These are phyloP conservation scores for Escovopsis sp. DNA, from an alignment of 2,329 filamentous ascomycete genomes.

Conservation along the genomic window DNA sequence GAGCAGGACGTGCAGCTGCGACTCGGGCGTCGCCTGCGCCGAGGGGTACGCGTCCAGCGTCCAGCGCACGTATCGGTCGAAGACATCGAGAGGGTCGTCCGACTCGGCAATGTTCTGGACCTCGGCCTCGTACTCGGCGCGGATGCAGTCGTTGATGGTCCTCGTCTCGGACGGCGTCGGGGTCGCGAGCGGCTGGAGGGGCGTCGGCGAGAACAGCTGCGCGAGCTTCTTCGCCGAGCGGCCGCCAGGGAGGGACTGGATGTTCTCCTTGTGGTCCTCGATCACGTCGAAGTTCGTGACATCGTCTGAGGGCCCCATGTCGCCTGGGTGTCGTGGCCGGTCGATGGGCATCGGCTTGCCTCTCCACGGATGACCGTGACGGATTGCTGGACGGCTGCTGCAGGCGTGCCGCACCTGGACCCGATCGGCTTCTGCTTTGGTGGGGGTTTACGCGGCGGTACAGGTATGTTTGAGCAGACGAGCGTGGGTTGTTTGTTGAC, in stretches of 20 bases:
- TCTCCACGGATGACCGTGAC: background rate
- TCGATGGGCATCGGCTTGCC: slow-evolving; percentile 1
- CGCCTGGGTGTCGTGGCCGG: slow-evolving; percentile 13
- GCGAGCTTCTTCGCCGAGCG: slow-evolving; percentile 82
- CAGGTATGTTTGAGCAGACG: too few relatives aligned
- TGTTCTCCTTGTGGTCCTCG: slow-evolving; percentile 95
- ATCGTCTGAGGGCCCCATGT: slow-evolving; percentile 36
- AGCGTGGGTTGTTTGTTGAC: too few relatives aligned
- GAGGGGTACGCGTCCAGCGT: slow-evolving; percentile 90
- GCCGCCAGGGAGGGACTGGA: slow-evolving; percentile 77
- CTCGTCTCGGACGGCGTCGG: slow-evolving; percentile 56
- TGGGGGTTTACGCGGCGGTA: too few relatives aligned
- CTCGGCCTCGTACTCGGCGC: slow-evolving; percentile 77
- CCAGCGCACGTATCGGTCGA: slow-evolving; percentile 95
- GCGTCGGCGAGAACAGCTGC: slow-evolving; percentile 59
- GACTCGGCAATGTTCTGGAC: slow-evolving; percentile 65
- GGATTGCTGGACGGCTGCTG: too few relatives aligned
- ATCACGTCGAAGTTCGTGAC: slow-evolving; percentile 77
- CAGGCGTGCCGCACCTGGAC: too few relatives aligned
- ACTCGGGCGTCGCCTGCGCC: slow-evolving; percentile 78
- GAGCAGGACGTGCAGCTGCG: slow-evolving; percentile 75
- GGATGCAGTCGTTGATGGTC: slow-evolving; percentile 63
- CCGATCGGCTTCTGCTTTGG: too few relatives aligned
- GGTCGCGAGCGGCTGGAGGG: slow-evolving; percentile 40
- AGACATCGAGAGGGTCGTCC: slow-evolving; percentile 90